These are phyloP conservation scores for Globisporangium takayamanum DNA, from an alignment of 352 stramenopile species.

Conservation along the genomic window DNA sequence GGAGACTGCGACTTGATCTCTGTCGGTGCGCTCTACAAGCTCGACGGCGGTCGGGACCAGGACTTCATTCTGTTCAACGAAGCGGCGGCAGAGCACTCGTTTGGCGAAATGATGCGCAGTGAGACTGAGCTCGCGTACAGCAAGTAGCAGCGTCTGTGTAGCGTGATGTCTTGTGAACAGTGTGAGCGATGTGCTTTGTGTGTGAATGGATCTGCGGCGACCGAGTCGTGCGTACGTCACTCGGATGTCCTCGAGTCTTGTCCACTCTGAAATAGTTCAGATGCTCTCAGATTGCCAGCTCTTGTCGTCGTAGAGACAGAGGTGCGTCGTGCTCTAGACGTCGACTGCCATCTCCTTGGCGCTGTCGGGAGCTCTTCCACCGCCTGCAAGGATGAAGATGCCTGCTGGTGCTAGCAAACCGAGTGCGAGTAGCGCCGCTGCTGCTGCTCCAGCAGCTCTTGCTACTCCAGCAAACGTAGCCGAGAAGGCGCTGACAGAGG, in stretches of 20 bases:
- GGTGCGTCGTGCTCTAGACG: too few relatives aligned
- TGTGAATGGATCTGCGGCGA: too few relatives aligned
- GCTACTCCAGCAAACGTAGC: neutral
- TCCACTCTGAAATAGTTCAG: too few relatives aligned
- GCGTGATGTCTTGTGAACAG: too few relatives aligned
- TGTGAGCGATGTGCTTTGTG: too few relatives aligned
- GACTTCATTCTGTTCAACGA: conserved; percentile 85
- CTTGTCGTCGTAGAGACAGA: too few relatives aligned
- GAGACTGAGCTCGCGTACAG: conserved; percentile 42
- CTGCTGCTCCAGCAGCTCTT: neutral
- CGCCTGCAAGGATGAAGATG: neutral
- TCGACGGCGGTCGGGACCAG: conserved; percentile 70
- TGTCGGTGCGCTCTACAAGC: conserved; percentile 69
- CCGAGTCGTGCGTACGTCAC: too few relatives aligned
- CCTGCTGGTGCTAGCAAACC: neutral
- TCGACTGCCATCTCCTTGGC: too few relatives aligned
- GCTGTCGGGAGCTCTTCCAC: too few relatives aligned
- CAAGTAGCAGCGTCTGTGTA: conserved; percentile 6
- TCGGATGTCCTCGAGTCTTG: too few relatives aligned
- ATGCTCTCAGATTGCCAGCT: too few relatives aligned
- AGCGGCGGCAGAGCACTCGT: conserved; percentile 53
- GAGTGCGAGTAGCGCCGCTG: neutral
- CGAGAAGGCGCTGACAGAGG: neutral
- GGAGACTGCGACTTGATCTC: conserved; percentile 49
- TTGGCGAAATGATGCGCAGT: conserved; percentile 73